Conservation (phyloP, 768 basidiomycete species). For the Mycena galopus region DNA sequence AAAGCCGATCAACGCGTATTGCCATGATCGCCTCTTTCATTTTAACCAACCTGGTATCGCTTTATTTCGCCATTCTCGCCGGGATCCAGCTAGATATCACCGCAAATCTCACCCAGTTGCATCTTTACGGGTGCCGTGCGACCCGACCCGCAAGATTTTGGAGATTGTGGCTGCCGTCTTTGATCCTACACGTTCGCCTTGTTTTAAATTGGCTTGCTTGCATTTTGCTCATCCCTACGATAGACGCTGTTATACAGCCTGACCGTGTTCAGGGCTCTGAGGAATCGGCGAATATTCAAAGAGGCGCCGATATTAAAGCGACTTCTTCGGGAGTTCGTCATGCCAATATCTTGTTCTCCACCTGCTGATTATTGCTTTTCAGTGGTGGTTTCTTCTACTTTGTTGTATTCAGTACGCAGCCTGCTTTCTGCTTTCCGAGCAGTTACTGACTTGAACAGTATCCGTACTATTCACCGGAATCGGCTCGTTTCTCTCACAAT, state of each 20-base stretch:
- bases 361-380: conserved; percentile 1
- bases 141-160: conserved; percentile 48
- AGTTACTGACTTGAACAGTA: conserved; percentile 38
- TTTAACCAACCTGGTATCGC: conserved; percentile 44
- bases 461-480: conserved; percentile 49
- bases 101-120: conserved; percentile 10
- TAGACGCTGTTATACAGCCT: conserved; percentile 53
- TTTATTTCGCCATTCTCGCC: conserved; percentile 47
- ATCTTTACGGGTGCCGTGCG: conserved; percentile 49
- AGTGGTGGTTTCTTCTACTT: conserved; percentile 59
- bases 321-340: conserved; percentile 54
- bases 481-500: conserved; percentile 48
- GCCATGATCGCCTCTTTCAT: conserved; percentile 47
- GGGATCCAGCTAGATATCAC: conserved; percentile 37
- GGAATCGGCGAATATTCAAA: conserved; percentile 48
- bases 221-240: not conserved
- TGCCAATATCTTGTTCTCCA: not conserved
- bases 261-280: conserved; percentile 51
- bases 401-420: conserved; percentile 51
- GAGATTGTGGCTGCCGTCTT: conserved; percentile 52
- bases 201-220: not conserved
- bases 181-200: conserved; percentile 52
- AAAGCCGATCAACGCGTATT: conserved; percentile 43
- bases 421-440: not conserved
- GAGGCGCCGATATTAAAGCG: conserved; percentile 49